Percentiles rank a stretch among this genome's conserved stretches.
phyloP scores from a whole-genome alignment of 805 yeast genomes.

The Lachancea thermotolerans region DNA sequence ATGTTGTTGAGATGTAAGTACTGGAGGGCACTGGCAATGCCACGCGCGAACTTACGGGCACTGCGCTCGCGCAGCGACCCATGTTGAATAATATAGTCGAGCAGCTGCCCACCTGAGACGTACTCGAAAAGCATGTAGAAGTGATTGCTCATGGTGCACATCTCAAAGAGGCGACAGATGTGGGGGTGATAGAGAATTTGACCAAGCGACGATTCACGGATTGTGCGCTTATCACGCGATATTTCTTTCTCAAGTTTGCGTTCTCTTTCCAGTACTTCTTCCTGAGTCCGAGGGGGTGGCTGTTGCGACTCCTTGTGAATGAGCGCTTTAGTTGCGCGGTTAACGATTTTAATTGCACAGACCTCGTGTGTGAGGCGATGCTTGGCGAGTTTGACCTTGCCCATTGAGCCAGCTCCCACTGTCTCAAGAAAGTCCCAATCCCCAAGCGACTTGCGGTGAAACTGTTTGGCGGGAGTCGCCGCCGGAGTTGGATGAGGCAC shows the following conservation, averaged over 20 bases:
- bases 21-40: conserved; percentile 87
- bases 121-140: conserved; percentile 95
- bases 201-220: conserved; percentile 93
- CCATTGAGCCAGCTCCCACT: conserved; percentile 98
- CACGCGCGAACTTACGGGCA: conserved; percentile 91
- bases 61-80: conserved; percentile 90
- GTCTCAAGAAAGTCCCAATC: conserved; percentile 96
- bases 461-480: conserved; percentile 30
- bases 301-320: conserved; percentile 64
- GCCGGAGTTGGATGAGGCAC: no score
- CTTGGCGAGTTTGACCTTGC: conserved; percentile 90
- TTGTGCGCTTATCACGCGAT: conserved; percentile 84
- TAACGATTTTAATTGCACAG: conserved; percentile 90
- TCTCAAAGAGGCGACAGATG: conserved; percentile 86
- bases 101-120: conserved; percentile 95
- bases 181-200: conserved; percentile 84
- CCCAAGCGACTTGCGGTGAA: conserved; percentile 84
- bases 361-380: conserved; percentile 74
- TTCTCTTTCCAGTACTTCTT: conserved; percentile 52
- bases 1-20: conserved; percentile 91
- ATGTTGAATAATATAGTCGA: conserved; percentile 94
- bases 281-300: conserved; percentile 54
- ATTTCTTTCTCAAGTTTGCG: conserved; percentile 76
- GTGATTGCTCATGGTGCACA: conserved; percentile 94
- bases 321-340: conserved; percentile 76